Base-by-base conservation (phyloP, 1,139 yeast genomes). In the Yamadazyma friedrichii region DNA sequence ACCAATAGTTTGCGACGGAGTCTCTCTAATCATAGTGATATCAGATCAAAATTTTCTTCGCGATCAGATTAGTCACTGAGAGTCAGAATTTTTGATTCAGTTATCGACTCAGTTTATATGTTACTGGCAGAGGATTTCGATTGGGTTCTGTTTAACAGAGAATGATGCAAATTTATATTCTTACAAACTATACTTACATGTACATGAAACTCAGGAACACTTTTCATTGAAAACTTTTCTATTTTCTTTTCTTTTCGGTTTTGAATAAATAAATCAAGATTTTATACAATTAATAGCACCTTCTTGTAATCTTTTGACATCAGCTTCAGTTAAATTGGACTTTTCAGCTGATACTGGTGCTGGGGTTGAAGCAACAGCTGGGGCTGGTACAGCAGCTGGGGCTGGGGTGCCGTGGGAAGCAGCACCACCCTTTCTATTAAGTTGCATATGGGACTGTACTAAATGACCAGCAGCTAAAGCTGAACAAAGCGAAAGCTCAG, bases 381-480 rank as follows among this genome's bases (percentile, higher is more conserved):
- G 40, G 10, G 53, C 39, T 16, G 51, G 44, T 12, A 45, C 30
- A 15, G 43, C 29, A 9, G 44, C 38, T 15, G 51, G 40, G 13
- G 51, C 42, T 25, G 58, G 39, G 8, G 53, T 40, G 13, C 51
- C 40, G 8, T 20, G 24, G 5, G 73, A 53, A 9, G 63, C 46
- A 15, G 64, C 51, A 6, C 80, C 77, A 36, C 78, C 82, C 44
- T 80, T 75, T 64, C 98, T 84, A 72, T 94, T 94, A 61, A 86
- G 97, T 46, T 82, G 84, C 98, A 94, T 94, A 65, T 94, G 99
- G 50, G 96, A 86, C 71, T 89, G 95, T 36, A 94, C 99, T 54
- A 94, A 78, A 67, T 94, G 99, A 40, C 99, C 99, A 33, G 98
- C 98, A 6, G 98, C 98, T 53, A 93, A 78, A 1, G 98, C 98